phyloP scores from a whole-genome alignment of 164 flowering plant species.

The Umbilicus rupestris region DNA sequence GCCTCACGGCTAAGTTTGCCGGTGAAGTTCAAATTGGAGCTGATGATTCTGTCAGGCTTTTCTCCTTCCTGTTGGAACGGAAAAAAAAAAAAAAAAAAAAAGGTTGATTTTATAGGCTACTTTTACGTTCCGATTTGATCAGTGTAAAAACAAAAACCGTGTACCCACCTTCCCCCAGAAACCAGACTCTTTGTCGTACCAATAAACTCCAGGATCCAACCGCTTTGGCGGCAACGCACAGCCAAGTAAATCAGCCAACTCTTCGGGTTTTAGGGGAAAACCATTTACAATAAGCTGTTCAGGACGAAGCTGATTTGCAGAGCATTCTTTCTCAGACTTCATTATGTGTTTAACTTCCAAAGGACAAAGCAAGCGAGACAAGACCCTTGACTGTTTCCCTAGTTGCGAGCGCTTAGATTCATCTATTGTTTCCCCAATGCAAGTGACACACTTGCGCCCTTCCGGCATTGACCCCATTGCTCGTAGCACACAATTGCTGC shows the following conservation, averaged over 20 bases:
- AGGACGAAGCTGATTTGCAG: slow-evolving; percentile 95
- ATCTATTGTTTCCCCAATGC: slow-evolving; percentile 76
- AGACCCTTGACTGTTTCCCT: slow-evolving; percentile 68
- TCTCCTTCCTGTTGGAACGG: slow-evolving; percentile 73
- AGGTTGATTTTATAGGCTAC: background rate
- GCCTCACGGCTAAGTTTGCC: slow-evolving; percentile 76
- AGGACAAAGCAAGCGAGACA: slow-evolving; percentile 67
- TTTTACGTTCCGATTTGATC: background rate
- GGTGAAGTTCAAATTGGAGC: slow-evolving; percentile 78
- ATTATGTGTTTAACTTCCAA: slow-evolving; percentile 88
- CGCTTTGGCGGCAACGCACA: slow-evolving; percentile 77
- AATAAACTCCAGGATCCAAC: slow-evolving; percentile 87
- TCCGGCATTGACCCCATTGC: slow-evolving; percentile 99
- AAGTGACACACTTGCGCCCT: slow-evolving; percentile 95
- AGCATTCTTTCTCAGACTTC: slow-evolving; percentile 92
- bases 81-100: background rate
- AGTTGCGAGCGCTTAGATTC: slow-evolving; percentile 62
- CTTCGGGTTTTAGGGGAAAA: slow-evolving; percentile 63
- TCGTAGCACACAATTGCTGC: slow-evolving; percentile 84
- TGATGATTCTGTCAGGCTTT: slow-evolving; percentile 73
- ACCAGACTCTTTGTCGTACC: slow-evolving; percentile 99
- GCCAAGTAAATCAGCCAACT: slow-evolving; percentile 74
- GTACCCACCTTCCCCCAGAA: slow-evolving; percentile 86
- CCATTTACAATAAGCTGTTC: slow-evolving; percentile 89
- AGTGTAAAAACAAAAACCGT: background rate